phyloP scores from a whole-genome alignment of 495 filamentous ascomycete species.

The Podospora anserina region DNA sequence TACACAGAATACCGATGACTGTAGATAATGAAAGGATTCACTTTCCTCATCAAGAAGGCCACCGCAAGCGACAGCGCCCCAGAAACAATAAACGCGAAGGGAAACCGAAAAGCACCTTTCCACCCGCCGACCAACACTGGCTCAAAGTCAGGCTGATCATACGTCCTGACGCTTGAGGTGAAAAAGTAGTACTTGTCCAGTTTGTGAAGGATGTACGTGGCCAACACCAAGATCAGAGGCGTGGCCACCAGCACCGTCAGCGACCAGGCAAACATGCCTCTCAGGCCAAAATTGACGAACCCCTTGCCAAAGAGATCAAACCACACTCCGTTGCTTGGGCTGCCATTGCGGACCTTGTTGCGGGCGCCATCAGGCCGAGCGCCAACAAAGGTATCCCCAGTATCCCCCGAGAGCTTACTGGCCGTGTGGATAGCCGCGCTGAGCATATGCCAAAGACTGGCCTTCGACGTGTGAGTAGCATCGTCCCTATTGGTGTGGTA shows the following conservation, averaged over 20 bases:
- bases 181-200: conserved; percentile 85
- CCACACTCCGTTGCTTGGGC: conserved; percentile 75
- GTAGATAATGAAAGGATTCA: conserved; percentile 86
- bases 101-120: conserved; percentile 80
- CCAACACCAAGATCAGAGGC: conserved; percentile 64
- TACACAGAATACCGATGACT: conserved; percentile 78
- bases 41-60: conserved; percentile 71
- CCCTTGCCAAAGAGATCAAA: conserved; percentile 85
- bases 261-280: conserved; percentile 82
- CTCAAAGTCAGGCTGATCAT: conserved; percentile 58
- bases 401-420: conserved; percentile 66
- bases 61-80: conserved; percentile 66
- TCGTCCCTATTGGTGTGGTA: conserved; percentile 95
- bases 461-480: conserved; percentile 66
- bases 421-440: conserved; percentile 73
- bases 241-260: conserved; percentile 75
- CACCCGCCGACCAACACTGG: conserved; percentile 66
- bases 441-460: conserved; percentile 92
- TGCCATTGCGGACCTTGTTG: conserved; percentile 63
- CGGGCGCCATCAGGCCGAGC: conserved; percentile 49
- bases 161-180: conserved; percentile 52
- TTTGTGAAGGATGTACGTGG: conserved; percentile 62
- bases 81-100: conserved; percentile 68
- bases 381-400: conserved; percentile 62
- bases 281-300: conserved; percentile 74